These are phyloP conservation scores for Pyrrhoderma lamaoense DNA, from an alignment of 1,284 basidiomycete species.

Conservation along the genomic window DNA sequence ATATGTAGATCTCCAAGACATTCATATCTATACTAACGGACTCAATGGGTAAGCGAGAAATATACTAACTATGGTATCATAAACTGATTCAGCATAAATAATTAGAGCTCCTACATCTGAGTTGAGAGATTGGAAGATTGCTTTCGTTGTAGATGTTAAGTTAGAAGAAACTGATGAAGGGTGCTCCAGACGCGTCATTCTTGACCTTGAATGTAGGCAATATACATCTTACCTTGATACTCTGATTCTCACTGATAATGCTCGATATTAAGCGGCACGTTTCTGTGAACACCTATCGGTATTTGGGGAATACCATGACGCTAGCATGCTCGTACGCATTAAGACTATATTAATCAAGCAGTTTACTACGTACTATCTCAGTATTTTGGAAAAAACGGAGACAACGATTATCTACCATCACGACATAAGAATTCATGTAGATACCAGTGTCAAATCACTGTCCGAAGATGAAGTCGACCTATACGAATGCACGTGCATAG, in stretches of 20 bases:
- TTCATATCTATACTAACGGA: constrained; percentile 25
- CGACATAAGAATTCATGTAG: background rate
- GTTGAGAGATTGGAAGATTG: constrained; percentile 26
- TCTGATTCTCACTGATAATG: background rate
- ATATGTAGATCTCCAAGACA: constrained; percentile 26
- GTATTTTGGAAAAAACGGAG: constrained; percentile 23
- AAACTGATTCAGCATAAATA: constrained; percentile 1
- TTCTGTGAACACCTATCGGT: constrained; percentile 24
- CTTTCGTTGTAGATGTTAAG: constrained; percentile 26
- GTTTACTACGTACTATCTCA: constrained; percentile 26
- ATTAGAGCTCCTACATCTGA: background rate
- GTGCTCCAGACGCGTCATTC: constrained; percentile 20
- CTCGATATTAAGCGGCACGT: constrained; percentile 22
- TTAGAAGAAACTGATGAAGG: constrained; percentile 22
- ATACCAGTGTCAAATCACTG: background rate
- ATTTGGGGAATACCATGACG: constrained; percentile 22
- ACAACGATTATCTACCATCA: constrained; percentile 24
- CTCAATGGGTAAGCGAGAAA: constrained; percentile 21
- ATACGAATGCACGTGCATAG: constrained; percentile 9
- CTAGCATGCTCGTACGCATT: constrained; percentile 20
- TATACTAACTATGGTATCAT: background rate
- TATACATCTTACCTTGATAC: too few species aligned
- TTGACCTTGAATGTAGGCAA: constrained; percentile 25
- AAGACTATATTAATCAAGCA: constrained; percentile 23
- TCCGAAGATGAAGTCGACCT: constrained; percentile 2